Evolutionary conservation across 1,284 basidiomycete species (phyloP).

Genomic region (Veloboletus limbatus): DNA sequence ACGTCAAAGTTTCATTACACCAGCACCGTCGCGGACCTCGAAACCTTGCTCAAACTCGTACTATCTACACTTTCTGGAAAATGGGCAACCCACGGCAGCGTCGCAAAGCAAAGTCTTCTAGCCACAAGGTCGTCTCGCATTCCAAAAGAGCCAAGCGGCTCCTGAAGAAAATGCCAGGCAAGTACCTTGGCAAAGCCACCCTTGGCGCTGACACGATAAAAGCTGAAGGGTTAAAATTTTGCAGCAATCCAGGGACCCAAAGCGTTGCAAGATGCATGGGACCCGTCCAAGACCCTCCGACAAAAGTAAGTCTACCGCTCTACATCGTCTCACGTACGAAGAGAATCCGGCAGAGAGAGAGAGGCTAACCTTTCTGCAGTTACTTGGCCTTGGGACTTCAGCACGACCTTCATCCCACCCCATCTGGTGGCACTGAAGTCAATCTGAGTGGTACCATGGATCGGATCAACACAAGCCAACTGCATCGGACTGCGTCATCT

Average conservation of each 20-base stretch:
- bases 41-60: no score
- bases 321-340: not conserved
- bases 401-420: slow-evolving; percentile 61
- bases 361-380: slow-evolving; percentile 40
- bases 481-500: not conserved
- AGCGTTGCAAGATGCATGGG: slow-evolving; percentile 83
- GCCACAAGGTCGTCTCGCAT: slow-evolving; percentile 67
- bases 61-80: not conserved
- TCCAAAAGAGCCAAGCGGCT: slow-evolving; percentile 69
- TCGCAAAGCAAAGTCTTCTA: slow-evolving; percentile 72
- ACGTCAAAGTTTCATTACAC: no score
- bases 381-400: slow-evolving; percentile 78
- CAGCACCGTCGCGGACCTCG: slow-evolving; percentile 15
- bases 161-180: slow-evolving; percentile 75
- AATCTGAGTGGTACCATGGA: slow-evolving; percentile 10
- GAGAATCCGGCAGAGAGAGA: not conserved
- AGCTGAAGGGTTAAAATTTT: slow-evolving; percentile 7
- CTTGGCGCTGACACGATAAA: not conserved
- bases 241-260: slow-evolving; percentile 82
- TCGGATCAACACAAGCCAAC: slow-evolving; percentile 1
- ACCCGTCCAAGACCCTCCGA: slow-evolving; percentile 82
- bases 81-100: slow-evolving; percentile 96
- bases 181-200: slow-evolving; percentile 27
- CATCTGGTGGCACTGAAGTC: slow-evolving; percentile 58
- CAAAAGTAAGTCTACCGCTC: slow-evolving; percentile 74